phyloP scores from a whole-genome alignment of 2,329 filamentous ascomycete genomes.

The Corynespora cassiicola region DNA sequence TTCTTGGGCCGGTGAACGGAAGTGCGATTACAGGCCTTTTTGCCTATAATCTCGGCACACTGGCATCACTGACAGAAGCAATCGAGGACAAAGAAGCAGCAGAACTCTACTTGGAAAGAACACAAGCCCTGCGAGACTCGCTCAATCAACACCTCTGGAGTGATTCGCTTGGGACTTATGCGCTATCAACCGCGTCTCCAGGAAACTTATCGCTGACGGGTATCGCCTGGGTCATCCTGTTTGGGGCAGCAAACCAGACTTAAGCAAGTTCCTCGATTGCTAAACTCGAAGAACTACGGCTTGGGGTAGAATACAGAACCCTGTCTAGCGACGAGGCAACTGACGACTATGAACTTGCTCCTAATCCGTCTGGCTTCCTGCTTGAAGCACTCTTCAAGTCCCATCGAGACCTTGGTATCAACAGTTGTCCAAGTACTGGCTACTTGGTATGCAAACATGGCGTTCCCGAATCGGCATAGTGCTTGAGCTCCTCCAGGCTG shows the following conservation, averaged over 20 bases:
- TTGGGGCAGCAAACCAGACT: constrained; percentile 40
- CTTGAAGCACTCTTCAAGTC: constrained; percentile 44
- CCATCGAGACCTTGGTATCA: constrained; percentile 18
- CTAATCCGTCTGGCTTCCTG: constrained; percentile 56
- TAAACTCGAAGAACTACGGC: constrained; percentile 34
- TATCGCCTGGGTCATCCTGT: constrained; percentile 42
- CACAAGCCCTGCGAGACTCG: constrained; percentile 23
- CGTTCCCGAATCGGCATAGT: neutral
- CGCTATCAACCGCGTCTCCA: constrained; percentile 25
- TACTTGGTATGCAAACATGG: too few species aligned
- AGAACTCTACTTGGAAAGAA: too few species aligned
- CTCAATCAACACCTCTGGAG: constrained; percentile 46
- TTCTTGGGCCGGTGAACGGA: constrained; percentile 38
- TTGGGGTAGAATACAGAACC: constrained; percentile 46
- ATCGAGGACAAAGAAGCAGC: constrained; percentile 35
- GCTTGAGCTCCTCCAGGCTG: too few species aligned
- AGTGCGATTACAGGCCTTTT: constrained; percentile 30
- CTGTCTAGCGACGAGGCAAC: constrained; percentile 14
- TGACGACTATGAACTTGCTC: constrained; percentile 28
- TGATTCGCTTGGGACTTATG: constrained; percentile 35
- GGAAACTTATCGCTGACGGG: constrained; percentile 42
- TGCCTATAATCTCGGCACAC: constrained; percentile 29
- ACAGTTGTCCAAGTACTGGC: too few species aligned
- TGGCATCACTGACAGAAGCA: constrained; percentile 36
- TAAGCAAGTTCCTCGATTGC: constrained; percentile 37